A percentile compares a stretch with the other conserved stretches of the same genome.
phyloP scores from a whole-genome alignment of 768 basidiomycete species.

The Pholiota conissans region DNA sequence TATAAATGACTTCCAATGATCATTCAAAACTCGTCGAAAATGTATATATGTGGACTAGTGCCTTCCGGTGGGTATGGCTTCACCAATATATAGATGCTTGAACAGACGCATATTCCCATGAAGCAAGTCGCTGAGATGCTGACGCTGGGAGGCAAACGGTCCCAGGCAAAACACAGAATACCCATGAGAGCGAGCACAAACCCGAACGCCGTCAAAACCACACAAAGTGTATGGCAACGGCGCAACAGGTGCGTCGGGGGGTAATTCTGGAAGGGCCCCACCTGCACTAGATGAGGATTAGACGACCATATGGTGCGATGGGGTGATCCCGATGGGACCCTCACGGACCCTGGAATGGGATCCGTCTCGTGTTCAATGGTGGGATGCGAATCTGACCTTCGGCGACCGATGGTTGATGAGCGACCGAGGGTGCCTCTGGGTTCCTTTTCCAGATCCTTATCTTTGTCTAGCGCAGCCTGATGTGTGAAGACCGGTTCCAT shows the following conservation, averaged over 20 bases:
- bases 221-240: constrained; percentile 49
- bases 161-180: constrained; percentile 53
- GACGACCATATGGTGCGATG: constrained; percentile 34
- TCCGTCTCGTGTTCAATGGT: constrained; percentile 16
- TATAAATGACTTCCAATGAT: neutral
- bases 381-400: neutral
- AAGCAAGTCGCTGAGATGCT: constrained; percentile 42
- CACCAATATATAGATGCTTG: constrained; percentile 15
- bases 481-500: neutral
- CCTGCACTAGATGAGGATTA: constrained; percentile 52
- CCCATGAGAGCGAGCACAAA: constrained; percentile 53
- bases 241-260: constrained; percentile 48
- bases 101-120: constrained; percentile 33
- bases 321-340: constrained; percentile 3
- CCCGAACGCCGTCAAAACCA: constrained; percentile 44
- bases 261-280: constrained; percentile 43
- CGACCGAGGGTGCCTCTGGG: neutral
- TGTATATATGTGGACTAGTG: constrained; percentile 11
- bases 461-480: neutral
- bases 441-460: neutral
- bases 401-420: neutral
- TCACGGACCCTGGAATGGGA: constrained; percentile 12
- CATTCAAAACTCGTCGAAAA: neutral
- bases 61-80: constrained; percentile 10
- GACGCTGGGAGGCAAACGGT: constrained; percentile 42